Conservation (phyloP, 192 early-diverging fungal species). For the Phlyctochytrium arcticum region DNA sequence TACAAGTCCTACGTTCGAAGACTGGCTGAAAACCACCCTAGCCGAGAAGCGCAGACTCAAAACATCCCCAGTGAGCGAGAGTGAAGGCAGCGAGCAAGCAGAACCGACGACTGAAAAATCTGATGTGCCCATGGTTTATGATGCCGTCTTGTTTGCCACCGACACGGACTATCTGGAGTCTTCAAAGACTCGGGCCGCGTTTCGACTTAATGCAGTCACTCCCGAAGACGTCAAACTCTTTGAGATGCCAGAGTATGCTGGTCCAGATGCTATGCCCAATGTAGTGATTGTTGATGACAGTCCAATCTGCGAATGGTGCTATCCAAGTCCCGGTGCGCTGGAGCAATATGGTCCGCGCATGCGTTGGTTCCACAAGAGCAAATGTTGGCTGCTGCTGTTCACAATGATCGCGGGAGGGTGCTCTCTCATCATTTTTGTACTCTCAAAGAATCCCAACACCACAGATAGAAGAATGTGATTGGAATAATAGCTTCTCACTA, state of each 20-base stretch:
- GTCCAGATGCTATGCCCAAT: conserved; percentile 28
- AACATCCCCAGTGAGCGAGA: no score
- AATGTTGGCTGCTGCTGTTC: conserved; percentile 35
- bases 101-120: no score
- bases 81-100: no score
- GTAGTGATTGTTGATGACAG: conserved; percentile 42
- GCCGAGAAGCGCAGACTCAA: no score
- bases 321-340: conserved; percentile 27
- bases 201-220: conserved; percentile 47
- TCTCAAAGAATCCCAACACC: background rate
- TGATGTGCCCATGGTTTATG: conserved; percentile 36
- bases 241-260: conserved; percentile 57
- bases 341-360: background rate
- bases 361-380: conserved; percentile 29
- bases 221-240: conserved; percentile 57
- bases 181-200: conserved; percentile 42
- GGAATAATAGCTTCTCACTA: no score
- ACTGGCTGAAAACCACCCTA: conserved; percentile 47
- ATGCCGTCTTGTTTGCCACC: conserved; percentile 55
- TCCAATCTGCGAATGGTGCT: conserved; percentile 42
- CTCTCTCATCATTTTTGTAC: background rate
- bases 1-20: conserved; percentile 29
- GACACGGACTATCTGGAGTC: conserved; percentile 61
- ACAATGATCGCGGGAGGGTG: conserved; percentile 29
- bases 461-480: no score